Evolutionary conservation across 2,329 filamentous ascomycete genomes (phyloP), one percentile per base, ranked within the genome.

Genomic region (Curvularia sp.): DNA sequence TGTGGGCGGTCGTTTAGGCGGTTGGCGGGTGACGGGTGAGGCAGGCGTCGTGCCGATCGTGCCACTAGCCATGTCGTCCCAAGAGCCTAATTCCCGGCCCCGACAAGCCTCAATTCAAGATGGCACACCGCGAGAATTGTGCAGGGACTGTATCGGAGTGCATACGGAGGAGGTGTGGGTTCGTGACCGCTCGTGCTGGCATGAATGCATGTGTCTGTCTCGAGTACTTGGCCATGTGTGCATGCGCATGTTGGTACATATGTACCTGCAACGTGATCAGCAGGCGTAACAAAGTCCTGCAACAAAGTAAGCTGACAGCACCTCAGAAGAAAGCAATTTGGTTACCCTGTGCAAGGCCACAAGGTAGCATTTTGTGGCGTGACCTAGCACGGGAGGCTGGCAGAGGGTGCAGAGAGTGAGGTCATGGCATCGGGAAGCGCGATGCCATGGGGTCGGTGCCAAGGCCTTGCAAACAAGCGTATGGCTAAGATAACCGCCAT

Each of bases 371-470:
- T 31, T 12, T 42, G 56, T 55, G 56, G 56, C 56, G 49, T 50
- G 39, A 13, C 28, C 51, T 55, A 55, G 44, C 20, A 13, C 20
- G 18, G 38, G 24, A 44, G 24, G 42, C 42, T 44, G 24, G 42
- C 42, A 35, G 31, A 41, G 43, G 20, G n/a, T 6, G 43, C 26
- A 26, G 20, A 33, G 46, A 44, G 33, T 55, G 52, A 58, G 52
- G 56, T 58, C 56, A 58, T 58, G 30, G 52, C 41, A 26, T 50
- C 55, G 55, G 55, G 33, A 54, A 38, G 26, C 44, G 56, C 56
- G 56, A 58, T 33, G 56, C 38, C 35, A 18, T 43, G 51, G 31
- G 55, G 56, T 50, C 20, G 44, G 2, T 24, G 47, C 46, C 56
- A 58, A 58, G 52, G 5, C 20, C 8, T 49, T 28, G 41, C 33